Evolutionary conservation across 2,329 filamentous ascomycete species (phyloP).

Genomic region (Helotiales sp.): DNA sequence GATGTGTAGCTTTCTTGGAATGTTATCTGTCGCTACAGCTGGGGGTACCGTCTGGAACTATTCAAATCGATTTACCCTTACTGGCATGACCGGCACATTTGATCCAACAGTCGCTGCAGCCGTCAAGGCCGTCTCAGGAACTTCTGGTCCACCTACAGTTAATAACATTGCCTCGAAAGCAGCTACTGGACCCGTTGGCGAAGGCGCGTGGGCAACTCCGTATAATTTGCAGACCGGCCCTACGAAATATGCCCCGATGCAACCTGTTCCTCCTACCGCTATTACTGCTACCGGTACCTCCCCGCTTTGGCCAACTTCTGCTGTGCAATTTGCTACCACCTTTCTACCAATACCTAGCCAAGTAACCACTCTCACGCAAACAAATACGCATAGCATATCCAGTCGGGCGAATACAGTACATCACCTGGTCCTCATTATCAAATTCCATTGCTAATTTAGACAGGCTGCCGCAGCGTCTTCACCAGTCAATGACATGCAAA

Average conservation of each 20-base stretch:
- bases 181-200: constrained; percentile 21
- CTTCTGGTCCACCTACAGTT: constrained; percentile 42
- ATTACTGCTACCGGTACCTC: constrained; percentile 47
- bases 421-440: not conserved
- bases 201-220: constrained; percentile 38
- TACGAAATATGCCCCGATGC: constrained; percentile 49
- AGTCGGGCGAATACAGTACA: constrained; percentile 46
- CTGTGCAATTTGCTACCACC: constrained; percentile 43
- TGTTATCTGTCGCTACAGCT: constrained; percentile 59
- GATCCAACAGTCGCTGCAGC: constrained; percentile 47
- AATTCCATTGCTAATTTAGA: constrained; percentile 23
- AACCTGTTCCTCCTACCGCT: constrained; percentile 44
- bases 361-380: constrained; percentile 45
- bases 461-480: constrained; percentile 40
- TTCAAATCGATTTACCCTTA: constrained; percentile 67
- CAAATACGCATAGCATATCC: constrained; percentile 42
- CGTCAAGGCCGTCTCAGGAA: constrained; percentile 45
- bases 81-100: constrained; percentile 67
- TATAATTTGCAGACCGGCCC: constrained; percentile 46
- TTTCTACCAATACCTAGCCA: constrained; percentile 41
- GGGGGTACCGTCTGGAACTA: constrained; percentile 62
- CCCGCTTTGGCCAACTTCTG: constrained; percentile 45
- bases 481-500: constrained; percentile 45
- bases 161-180: constrained; percentile 32
- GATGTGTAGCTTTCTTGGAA: constrained; percentile 58